Evolutionary conservation across 1,139 yeast species (phyloP).

Genomic region (Protomyces inouyei): DNA sequence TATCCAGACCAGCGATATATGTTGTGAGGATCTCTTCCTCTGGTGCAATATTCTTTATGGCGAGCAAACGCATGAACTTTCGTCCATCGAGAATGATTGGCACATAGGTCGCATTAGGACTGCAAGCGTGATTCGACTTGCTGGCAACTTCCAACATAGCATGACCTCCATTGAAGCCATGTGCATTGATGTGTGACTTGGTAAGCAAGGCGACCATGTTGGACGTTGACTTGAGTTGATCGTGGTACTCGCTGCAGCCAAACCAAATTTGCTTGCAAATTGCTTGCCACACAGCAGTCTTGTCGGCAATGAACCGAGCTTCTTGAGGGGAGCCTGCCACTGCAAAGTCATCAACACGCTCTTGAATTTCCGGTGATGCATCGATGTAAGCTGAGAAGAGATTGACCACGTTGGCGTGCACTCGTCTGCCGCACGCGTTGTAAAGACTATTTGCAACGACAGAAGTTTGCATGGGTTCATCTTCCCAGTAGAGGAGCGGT

Average conservation of each 20-base stretch:
- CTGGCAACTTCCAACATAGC: constrained; percentile 19
- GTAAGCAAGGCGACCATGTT: constrained; percentile 8
- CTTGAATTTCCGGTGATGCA: neutral
- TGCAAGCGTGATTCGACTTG: constrained; percentile 22
- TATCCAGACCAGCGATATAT: constrained; percentile 21
- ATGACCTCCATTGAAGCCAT: constrained; percentile 3
- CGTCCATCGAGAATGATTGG: neutral
- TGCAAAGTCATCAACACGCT: constrained; percentile 9
- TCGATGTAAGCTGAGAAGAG: neutral
- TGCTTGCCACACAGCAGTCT: constrained; percentile 6
- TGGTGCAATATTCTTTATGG: constrained; percentile 1
- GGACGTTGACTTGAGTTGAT: neutral
- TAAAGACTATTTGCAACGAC: neutral
- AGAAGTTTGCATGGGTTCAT: neutral
- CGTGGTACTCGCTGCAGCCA: neutral
- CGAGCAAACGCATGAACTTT: constrained; percentile 12
- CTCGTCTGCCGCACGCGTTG: constrained; percentile 3
- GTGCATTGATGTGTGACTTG: constrained; percentile 23
- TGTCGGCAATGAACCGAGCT: constrained; percentile 8
- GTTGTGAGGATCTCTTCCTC: constrained; percentile 14
- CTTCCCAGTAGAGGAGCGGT: constrained; percentile 17
- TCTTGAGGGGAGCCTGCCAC: neutral
- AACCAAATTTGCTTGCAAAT: constrained; percentile 3
- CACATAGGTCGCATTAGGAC: constrained; percentile 14
- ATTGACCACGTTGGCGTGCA: constrained; percentile 10